Evolutionary conservation across 148 eudicot genomes (phyloP), one percentile per base, ranked within the genome.

Genomic region (Vaccinium corymbosum): DNA sequence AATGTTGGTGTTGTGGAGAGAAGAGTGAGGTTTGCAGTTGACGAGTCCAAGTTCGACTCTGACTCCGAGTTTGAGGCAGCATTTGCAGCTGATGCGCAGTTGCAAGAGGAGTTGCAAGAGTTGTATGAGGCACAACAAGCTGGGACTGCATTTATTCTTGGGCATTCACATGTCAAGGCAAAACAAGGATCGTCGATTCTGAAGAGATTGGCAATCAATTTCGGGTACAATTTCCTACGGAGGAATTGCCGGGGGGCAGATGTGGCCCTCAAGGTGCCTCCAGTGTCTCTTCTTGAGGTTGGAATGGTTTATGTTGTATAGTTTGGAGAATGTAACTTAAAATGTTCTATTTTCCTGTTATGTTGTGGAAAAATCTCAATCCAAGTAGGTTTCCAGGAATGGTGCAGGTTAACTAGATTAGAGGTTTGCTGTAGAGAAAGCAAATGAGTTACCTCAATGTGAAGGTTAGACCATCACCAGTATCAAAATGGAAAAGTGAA

Each of bases 231-330:
- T 89, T 92, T 95, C 83, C 90, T 95, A 35, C 86, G 95, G n/a
- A 89, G 89, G 89, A 95, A 95, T 75, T 94, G 98, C 82, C 84
- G 98, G 88, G 98, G 96, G 6, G 87, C 98, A 1, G 96, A 94
- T 82, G 98, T 93, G 53, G 93, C 92, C 0, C 92, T 95, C 5
- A 86, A 89, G 85, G 96, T 94, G 79, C 98, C 98, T 77, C 95
- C 98, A 0, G 98, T 88, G 76, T 95, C 98, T 5, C 88, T 93
- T 13, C 92, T 95, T 17, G 95, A 95, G 89, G 98, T 95, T 38
- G 98, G 98, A 78, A 93, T 95, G 98, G 98, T 95, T 73, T 95
- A 95, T 84, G 90, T 95, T 83, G 94, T 95, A 32, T 95, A 85
- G 85, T 29, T 75, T 29, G 12, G 5, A 59, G n/a, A 66, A 57